Evolutionary conservation across 257 asterid species (phyloP).

Genomic region (Ocimum tenuiflorum): DNA sequence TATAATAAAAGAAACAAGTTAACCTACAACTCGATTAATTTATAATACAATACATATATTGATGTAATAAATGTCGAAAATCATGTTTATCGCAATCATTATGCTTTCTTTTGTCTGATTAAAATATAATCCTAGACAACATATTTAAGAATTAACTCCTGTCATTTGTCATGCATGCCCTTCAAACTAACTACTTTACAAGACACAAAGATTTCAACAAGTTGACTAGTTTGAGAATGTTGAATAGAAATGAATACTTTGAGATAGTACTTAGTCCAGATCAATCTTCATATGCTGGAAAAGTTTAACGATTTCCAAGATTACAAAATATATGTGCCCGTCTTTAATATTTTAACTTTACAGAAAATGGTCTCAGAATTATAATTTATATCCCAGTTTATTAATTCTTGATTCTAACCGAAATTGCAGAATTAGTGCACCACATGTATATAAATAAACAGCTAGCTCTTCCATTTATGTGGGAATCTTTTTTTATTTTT

Average conservation of each 20-base stretch:
- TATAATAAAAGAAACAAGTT: too few species aligned
- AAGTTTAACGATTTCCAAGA: constrained; percentile 28
- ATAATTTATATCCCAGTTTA: too few species aligned
- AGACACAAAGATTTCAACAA: constrained; percentile 30
- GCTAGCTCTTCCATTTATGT: constrained; percentile 24
- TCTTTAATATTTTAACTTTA: constrained; percentile 10
- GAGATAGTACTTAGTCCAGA: constrained; percentile 21
- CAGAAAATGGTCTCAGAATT: not conserved
- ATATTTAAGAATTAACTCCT: constrained; percentile 6
- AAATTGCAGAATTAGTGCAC: constrained; percentile 2
- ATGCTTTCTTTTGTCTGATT: constrained; percentile 21
- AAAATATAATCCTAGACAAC: not conserved
- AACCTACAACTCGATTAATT: too few species aligned
- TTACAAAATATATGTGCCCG: constrained; percentile 3
- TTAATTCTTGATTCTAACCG: constrained; percentile 8
- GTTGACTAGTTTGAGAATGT: constrained; percentile 29
- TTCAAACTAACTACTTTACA: constrained; percentile 26
- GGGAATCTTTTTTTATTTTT: too few species aligned
- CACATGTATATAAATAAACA: not conserved
- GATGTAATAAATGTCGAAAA: not conserved
- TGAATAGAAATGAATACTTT: constrained; percentile 4
- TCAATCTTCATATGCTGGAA: constrained; percentile 25
- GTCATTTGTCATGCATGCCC: constrained; percentile 24
- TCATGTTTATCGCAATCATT: constrained; percentile 30
- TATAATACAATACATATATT: not conserved